Percentiles rank a stretch among this genome's conserved stretches.
Conservation (phyloP, 441 rosid species). For the Daphne laureola region DNA sequence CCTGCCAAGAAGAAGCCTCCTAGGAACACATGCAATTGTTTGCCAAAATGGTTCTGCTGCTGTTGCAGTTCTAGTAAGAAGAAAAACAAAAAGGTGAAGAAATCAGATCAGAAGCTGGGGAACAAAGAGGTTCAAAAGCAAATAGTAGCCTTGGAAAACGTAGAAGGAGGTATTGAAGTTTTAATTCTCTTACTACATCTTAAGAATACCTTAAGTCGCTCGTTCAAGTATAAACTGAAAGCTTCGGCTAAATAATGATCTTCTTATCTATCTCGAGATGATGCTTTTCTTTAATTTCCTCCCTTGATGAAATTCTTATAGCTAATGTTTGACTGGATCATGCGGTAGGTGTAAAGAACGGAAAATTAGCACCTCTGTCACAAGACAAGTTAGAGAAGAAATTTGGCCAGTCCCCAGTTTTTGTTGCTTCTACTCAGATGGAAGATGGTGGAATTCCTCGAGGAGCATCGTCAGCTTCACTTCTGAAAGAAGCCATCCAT, state of each 20-base stretch:
- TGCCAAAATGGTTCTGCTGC: conserved; percentile 84
- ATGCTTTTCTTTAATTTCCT: too few species aligned
- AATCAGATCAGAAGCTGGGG: conserved; percentile 48
- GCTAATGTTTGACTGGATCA: conserved; percentile 6
- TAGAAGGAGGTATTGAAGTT: conserved; percentile 77
- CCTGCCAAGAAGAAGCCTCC: conserved; percentile 76
- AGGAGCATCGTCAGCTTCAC: conserved; percentile 72
- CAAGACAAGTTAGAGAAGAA: conserved; percentile 80
- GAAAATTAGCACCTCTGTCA: conserved; percentile 45
- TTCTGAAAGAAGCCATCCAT: conserved; percentile 92
- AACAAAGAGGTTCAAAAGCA: conserved; percentile 63
- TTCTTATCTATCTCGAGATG: too few species aligned
- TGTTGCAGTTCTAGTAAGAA: conserved; percentile 47
- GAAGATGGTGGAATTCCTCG: conserved; percentile 82
- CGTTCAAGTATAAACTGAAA: not conserved
- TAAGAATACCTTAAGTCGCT: not conserved
- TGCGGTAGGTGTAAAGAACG: conserved; percentile 47
- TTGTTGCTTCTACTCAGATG: conserved; percentile 69
- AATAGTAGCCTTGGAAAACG: conserved; percentile 67
- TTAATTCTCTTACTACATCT: too few species aligned
- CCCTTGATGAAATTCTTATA: not conserved
- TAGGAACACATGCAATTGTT: conserved; percentile 78
- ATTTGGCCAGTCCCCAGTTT: conserved; percentile 90
- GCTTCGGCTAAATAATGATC: too few species aligned
- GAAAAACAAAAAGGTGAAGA: conserved; percentile 47